Base-by-base conservation (phyloP, 129 eudicot species). In the Smallanthus sonchifolius region DNA sequence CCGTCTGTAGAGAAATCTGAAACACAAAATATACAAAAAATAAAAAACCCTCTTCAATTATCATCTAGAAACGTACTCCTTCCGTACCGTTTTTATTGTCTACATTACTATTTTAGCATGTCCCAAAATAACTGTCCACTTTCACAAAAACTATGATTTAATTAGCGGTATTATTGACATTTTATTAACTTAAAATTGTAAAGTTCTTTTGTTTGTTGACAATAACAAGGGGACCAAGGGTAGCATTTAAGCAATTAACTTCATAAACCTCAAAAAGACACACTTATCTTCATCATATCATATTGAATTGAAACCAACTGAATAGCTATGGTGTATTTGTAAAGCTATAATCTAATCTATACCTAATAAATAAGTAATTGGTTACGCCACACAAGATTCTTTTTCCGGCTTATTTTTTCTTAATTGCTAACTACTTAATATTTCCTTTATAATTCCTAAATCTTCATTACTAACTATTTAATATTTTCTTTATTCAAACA, bases 1-100 rank as follows among this genome's bases (percentile, higher is more conserved):
- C 97, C 97, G 45, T 91, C 97, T 9, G 97, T 91, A 5, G 94
- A 83, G 62, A 86, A 84, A 84, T 90, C 96, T 90, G 65, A 49
- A 5, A 15, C 55, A 83, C 14, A 72, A 67, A 62, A 0, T 4
- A 30, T 5, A 36, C 49, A 44, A 9, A 10, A 44, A 44, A 11
- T 2, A 10, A 44, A 8, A 16, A 40, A 43, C n/a, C n/a, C n/a
- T n/a, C 38, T 11, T 45, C 68, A 7, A 57, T 55, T 13, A n/a
- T 44, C 63, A 36, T 74, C 79, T 19, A 36, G 11, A 40, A 40
- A 40, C 7, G 44, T 7, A 39, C 9, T n/a, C 44, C 9, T 10
- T 7, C 44, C 8, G 6, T 39, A 8, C 44, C 44, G 8, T 39
- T 39, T 1, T 39, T 10, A 39, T 39, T 0, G 44, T 39, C 44